A percentile compares a stretch with the other conserved stretches of the same genome.
Conservation (phyloP, 2,329 filamentous ascomycete species). For the Penicillium sp. region DNA sequence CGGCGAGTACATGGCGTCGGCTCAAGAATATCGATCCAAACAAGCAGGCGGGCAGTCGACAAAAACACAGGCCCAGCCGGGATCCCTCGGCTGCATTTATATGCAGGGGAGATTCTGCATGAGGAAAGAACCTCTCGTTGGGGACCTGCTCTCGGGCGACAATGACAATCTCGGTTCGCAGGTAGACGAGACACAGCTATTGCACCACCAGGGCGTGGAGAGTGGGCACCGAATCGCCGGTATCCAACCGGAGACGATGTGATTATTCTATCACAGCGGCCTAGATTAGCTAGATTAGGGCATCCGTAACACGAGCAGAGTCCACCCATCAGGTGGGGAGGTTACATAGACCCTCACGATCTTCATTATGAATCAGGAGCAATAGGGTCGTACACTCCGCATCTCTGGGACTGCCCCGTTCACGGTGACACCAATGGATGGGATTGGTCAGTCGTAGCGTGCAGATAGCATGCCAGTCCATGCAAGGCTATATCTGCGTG, state of each 20-base stretch:
- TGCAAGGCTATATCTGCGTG: no score
- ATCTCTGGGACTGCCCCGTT: no score
- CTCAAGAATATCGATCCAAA: background rate
- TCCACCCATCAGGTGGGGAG: background rate
- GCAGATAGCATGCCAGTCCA: no score
- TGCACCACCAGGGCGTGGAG: constrained; percentile 5
- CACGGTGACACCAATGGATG: no score
- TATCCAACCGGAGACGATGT: constrained; percentile 11
- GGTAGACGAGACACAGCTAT: constrained; percentile 1
- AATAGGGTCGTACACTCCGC: no score
- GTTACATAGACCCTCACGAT: background rate
- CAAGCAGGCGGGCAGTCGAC: background rate
- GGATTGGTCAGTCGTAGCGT: no score
- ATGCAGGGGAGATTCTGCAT: constrained; percentile 1
- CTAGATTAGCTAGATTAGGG: constrained; percentile 10
- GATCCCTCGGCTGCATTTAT: constrained; percentile 9
- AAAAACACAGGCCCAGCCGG: background rate
- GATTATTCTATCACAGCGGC: constrained; percentile 17
- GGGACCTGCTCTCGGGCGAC: constrained; percentile 1
- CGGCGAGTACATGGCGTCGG: constrained; percentile 27
- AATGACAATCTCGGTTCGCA: constrained; percentile 7
- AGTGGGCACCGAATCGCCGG: constrained; percentile 1
- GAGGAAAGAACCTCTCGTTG: background rate
- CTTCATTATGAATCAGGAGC: background rate
- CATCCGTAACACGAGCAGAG: constrained; percentile 5